Conservation (phyloP, 1,284 basidiomycete genomes). For the Trametes pubescens region DNA sequence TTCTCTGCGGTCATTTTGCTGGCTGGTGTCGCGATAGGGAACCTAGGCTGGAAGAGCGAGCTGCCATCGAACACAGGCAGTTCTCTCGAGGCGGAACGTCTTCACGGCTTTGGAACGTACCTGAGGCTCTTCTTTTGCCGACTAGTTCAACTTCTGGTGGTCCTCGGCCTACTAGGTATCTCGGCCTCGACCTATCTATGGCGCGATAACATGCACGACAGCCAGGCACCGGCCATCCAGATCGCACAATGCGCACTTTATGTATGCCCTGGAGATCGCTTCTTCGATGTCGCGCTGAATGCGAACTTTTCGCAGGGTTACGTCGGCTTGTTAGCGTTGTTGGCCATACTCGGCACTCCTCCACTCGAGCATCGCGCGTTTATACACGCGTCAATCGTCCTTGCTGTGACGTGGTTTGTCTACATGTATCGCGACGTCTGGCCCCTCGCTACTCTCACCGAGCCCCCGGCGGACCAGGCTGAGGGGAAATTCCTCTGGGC, state of each 20-base stretch:
- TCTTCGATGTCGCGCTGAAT: neutral
- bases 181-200: neutral
- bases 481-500: constrained; percentile 42
- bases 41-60: neutral
- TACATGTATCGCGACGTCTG: constrained; percentile 70
- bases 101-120: neutral
- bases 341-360: neutral
- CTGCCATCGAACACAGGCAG: neutral
- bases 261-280: neutral
- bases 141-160: neutral
- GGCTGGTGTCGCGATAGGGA: neutral
- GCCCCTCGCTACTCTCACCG: constrained; percentile 60
- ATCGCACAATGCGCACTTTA: neutral
- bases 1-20: neutral
- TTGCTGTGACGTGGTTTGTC: constrained; percentile 22
- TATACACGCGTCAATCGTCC: constrained; percentile 14
- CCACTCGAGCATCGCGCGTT: neutral
- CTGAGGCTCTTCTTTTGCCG: neutral
- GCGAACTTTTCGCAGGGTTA: neutral
- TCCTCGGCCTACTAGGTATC: neutral
- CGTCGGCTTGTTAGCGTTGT: neutral
- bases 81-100: neutral
- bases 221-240: neutral
- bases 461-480: constrained; percentile 47
- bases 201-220: neutral